A percentile compares a stretch with the other conserved stretches of the same genome.
phyloP scores from a whole-genome alignment of 2,329 filamentous ascomycete species.

The Cucurbitaria berberidis region DNA sequence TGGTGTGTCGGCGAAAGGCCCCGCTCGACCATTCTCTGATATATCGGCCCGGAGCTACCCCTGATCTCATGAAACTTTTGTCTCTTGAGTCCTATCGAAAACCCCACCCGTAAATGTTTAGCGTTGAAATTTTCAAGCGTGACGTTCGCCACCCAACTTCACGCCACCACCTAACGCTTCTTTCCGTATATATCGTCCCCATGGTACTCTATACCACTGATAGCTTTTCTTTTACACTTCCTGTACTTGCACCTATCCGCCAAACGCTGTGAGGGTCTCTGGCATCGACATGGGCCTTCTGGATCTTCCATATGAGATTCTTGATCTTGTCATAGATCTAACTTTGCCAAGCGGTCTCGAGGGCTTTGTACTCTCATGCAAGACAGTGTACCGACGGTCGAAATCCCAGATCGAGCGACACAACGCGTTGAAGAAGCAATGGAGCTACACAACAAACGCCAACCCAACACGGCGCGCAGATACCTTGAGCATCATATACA shows the following conservation, averaged over 20 bases:
- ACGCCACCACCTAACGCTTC: not conserved
- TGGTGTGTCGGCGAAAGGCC: not conserved
- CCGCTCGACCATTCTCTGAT: not conserved
- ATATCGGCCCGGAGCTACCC: no score
- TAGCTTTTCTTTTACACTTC: no score
- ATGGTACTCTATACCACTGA: no score
- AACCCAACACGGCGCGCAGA: slow-evolving; percentile 19
- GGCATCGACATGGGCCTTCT: slow-evolving; percentile 36
- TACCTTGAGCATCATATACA: slow-evolving; percentile 31
- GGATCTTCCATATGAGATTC: slow-evolving; percentile 41
- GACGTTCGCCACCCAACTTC: not conserved
- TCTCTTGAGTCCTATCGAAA: no score
- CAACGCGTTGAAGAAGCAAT: slow-evolving; percentile 33
- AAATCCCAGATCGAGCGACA: slow-evolving; percentile 34
- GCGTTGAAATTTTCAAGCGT: not conserved
- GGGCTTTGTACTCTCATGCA: slow-evolving; percentile 39
- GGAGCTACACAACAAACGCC: slow-evolving; percentile 30
- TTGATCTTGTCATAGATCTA: slow-evolving; percentile 39
- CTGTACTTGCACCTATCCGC: not conserved
- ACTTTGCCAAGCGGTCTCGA: slow-evolving; percentile 37
- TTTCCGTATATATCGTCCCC: no score
- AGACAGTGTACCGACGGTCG: slow-evolving; percentile 34
- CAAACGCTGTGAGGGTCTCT: not conserved
- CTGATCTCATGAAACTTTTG: no score
- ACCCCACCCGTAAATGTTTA: not conserved